Evolutionary conservation across 2,329 filamentous ascomycete genomes (phyloP).

Genomic region (Cercospora sp.): DNA sequence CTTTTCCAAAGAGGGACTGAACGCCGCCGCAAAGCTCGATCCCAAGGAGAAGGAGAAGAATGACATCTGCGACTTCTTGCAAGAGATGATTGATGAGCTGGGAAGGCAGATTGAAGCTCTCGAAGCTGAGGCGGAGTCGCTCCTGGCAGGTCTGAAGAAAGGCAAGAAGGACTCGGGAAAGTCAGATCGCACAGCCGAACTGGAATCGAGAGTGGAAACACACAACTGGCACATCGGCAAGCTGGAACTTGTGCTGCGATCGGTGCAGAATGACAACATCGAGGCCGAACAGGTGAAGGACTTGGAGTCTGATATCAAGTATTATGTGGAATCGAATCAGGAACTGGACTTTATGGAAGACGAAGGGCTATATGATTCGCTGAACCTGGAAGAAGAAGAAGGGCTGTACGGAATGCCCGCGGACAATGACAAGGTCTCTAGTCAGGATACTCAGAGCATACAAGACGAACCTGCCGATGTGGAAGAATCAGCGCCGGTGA

Average conservation of each 20-base stretch:
- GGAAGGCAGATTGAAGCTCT: slow-evolving; percentile 90
- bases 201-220: slow-evolving; percentile 79
- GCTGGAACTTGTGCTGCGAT: slow-evolving; percentile 84
- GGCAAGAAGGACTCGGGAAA: slow-evolving; percentile 89
- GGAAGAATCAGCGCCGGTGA: slow-evolving; percentile 49
- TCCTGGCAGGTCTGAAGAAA: slow-evolving; percentile 91
- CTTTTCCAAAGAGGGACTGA: slow-evolving; percentile 96
- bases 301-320: slow-evolving; percentile 87
- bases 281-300: slow-evolving; percentile 85
- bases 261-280: slow-evolving; percentile 87
- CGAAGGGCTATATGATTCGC: slow-evolving; percentile 91
- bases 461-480: slow-evolving; percentile 76
- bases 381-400: slow-evolving; percentile 90
- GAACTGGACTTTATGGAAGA: slow-evolving; percentile 91
- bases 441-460: slow-evolving; percentile 89
- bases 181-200: slow-evolving; percentile 81
- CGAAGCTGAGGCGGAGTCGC: slow-evolving; percentile 82
- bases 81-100: slow-evolving; percentile 84
- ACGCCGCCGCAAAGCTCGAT: slow-evolving; percentile 87
- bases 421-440: slow-evolving; percentile 87
- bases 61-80: slow-evolving; percentile 83
- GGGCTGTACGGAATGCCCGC: slow-evolving; percentile 74
- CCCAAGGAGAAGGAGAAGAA: slow-evolving; percentile 96
- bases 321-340: slow-evolving; percentile 89
- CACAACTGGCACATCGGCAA: slow-evolving; percentile 97